A percentile compares a stretch with the other conserved stretches of the same genome.
These are phyloP conservation scores for Clausena lansium DNA, from an alignment of 345 rosid species.

Conservation along the genomic window DNA sequence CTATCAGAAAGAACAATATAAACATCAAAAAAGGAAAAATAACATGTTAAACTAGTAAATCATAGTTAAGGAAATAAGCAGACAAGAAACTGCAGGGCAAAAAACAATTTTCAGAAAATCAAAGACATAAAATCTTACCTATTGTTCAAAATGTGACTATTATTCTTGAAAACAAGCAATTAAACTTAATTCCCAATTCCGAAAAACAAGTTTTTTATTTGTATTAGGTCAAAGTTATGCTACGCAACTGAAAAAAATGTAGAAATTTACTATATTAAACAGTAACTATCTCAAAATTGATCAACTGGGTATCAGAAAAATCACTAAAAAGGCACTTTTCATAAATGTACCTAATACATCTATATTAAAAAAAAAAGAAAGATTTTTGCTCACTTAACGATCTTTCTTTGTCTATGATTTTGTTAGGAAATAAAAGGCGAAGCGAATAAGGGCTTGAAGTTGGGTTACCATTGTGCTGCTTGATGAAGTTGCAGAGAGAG, in stretches of 20 bases:
- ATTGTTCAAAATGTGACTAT: not conserved
- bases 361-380: too few relatives aligned
- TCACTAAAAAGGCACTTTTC: not conserved
- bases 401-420: not conserved
- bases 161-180: not conserved
- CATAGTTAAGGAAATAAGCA: not conserved
- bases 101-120: not conserved
- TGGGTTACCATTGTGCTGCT: not conserved
- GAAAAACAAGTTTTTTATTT: not conserved
- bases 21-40: not conserved
- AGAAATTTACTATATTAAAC: not conserved
- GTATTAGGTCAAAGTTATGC: not conserved
- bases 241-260: not conserved
- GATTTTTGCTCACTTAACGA: not conserved
- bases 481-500: not conserved
- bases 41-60: not conserved
- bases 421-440: not conserved
- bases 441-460: not conserved
- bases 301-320: not conserved
- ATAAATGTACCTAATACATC: not conserved
- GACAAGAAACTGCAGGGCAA: not conserved
- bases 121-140: not conserved
- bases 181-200: not conserved
- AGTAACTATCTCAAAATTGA: not conserved
- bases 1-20: constrained; percentile 8